phyloP scores from a whole-genome alignment of 2,329 filamentous ascomycete species.

The Penicillium sp. region DNA sequence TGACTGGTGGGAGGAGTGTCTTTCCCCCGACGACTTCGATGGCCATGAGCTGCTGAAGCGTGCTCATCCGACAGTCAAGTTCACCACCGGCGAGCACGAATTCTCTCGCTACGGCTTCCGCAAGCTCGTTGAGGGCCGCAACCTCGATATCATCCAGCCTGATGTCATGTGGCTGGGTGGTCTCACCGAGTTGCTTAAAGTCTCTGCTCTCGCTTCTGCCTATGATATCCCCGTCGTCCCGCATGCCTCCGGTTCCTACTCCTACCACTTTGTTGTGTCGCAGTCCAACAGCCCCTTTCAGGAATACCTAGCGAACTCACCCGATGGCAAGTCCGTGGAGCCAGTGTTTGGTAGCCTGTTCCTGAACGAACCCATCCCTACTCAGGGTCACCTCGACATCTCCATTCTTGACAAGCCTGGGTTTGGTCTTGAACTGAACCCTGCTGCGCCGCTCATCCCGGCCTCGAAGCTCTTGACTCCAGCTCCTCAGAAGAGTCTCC shows the following conservation, averaged over 20 bases:
- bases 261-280: slow-evolving; percentile 92
- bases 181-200: slow-evolving; percentile 85
- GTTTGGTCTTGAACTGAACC: slow-evolving; percentile 85
- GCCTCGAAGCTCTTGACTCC: slow-evolving; percentile 70
- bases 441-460: slow-evolving; percentile 73
- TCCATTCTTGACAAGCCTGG: slow-evolving; percentile 82
- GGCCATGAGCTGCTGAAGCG: slow-evolving; percentile 87
- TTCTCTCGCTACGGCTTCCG: slow-evolving; percentile 93
- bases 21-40: slow-evolving; percentile 87
- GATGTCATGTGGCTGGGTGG: slow-evolving; percentile 98
- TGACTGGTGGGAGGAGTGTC: slow-evolving; percentile 96
- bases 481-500: slow-evolving; percentile 50
- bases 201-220: slow-evolving; percentile 81
- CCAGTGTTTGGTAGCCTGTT: slow-evolving; percentile 93
- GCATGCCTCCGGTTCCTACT: slow-evolving; percentile 91
- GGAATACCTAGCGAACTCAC: slow-evolving; percentile 90
- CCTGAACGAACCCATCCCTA: slow-evolving; percentile 83
- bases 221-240: slow-evolving; percentile 94
- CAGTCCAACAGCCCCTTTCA: slow-evolving; percentile 93
- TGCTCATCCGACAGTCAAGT: slow-evolving; percentile 84
- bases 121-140: slow-evolving; percentile 85
- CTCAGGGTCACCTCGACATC: slow-evolving; percentile 75
- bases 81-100: slow-evolving; percentile 94
- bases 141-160: slow-evolving; percentile 90
- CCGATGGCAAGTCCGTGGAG: slow-evolving; percentile 82